A percentile compares a stretch with the other conserved stretches of the same genome.
Evolutionary conservation across 768 basidiomycete genomes (phyloP).

Genomic region (Rhodosporidiobolus odoratus): DNA sequence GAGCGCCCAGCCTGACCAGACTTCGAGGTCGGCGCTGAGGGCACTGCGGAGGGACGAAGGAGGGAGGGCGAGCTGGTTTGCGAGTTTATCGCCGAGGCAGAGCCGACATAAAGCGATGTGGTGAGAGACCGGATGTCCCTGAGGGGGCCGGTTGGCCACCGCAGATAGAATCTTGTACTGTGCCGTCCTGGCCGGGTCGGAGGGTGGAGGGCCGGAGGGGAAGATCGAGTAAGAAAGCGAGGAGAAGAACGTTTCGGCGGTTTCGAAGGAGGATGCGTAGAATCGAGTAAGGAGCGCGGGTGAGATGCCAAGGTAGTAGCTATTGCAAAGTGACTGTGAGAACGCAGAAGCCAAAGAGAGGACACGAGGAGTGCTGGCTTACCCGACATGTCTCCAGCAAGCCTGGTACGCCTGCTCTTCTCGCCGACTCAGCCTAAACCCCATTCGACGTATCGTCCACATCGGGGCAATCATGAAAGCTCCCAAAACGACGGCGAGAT

Average conservation of each 20-base stretch:
- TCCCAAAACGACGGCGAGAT: constrained; percentile 44
- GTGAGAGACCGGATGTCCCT: constrained; percentile 25
- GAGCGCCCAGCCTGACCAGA: constrained; percentile 26
- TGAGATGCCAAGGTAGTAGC: constrained; percentile 45
- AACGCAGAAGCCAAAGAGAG: not conserved
- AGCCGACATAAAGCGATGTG: constrained; percentile 42
- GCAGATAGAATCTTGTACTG: constrained; percentile 44
- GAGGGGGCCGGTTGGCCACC: constrained; percentile 42
- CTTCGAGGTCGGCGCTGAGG: constrained; percentile 7
- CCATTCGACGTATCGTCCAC: constrained; percentile 43
- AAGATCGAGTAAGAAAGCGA: constrained; percentile 44
- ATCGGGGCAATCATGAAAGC: constrained; percentile 45
- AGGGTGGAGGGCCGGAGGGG: constrained; percentile 18
- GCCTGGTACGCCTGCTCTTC: constrained; percentile 43
- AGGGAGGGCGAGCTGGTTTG: constrained; percentile 43
- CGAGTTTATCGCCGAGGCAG: constrained; percentile 41
- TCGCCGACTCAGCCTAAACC: constrained; percentile 32
- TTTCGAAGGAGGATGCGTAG: constrained; percentile 35
- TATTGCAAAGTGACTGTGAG: constrained; percentile 1
- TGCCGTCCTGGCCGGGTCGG: constrained; percentile 35
- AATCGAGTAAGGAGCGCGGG: constrained; percentile 34
- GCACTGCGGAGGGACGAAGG: constrained; percentile 9
- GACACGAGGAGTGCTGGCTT: constrained; percentile 1
- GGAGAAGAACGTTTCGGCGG: constrained; percentile 41
- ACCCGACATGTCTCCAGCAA: constrained; percentile 46